Conservation (phyloP, 495 filamentous ascomycete species). For the Podospora pseudoanserina region DNA sequence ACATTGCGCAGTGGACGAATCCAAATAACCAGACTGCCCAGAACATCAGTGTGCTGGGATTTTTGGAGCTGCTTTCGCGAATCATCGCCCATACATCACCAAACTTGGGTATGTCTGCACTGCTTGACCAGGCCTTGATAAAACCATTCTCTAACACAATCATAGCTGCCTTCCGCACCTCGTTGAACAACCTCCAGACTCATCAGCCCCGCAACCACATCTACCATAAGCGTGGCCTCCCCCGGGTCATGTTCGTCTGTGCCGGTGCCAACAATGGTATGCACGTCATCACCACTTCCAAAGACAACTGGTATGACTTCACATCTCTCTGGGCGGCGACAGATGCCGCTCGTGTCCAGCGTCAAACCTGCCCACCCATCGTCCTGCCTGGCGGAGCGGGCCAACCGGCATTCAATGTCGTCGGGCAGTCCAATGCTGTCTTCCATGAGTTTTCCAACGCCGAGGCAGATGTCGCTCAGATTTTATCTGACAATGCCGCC, state of each 20-base stretch:
- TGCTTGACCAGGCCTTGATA: too few relatives aligned
- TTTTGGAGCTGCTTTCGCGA: background rate
- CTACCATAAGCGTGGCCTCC: background rate
- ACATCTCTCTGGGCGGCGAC: background rate
- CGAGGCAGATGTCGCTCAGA: background rate
- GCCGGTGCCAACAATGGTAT: background rate
- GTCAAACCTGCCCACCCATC: background rate
- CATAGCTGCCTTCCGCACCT: background rate
- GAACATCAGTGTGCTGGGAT: background rate
- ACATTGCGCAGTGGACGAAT: background rate
- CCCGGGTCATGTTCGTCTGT: background rate
- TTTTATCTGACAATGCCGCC: background rate
- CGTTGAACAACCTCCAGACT: background rate
- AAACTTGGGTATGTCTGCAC: background rate
- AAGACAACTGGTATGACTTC: background rate
- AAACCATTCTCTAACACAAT: too few relatives aligned
- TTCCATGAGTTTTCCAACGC: background rate
- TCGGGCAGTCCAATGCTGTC: background rate
- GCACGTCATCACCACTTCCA: background rate
- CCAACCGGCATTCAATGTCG: background rate
- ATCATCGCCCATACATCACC: background rate
- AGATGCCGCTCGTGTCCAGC: background rate
- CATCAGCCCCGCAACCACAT: background rate
- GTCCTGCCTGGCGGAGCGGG: background rate
- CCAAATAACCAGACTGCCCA: background rate